Conservation (phyloP, 805 yeast genomes). For the Barnettozyma sucrosica region DNA sequence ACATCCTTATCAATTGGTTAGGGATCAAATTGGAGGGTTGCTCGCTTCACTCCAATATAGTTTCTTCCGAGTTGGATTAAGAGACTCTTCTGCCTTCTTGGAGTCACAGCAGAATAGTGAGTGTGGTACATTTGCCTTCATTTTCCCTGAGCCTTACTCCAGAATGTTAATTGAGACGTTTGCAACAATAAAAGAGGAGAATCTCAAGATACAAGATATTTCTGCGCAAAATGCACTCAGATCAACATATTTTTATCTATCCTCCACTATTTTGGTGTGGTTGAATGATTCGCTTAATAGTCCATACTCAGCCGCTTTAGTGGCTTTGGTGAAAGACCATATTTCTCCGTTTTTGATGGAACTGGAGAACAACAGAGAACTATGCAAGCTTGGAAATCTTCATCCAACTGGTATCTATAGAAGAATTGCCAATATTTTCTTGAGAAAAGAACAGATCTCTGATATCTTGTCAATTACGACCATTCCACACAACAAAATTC, state of each 20-base stretch:
- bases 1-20: slow-evolving; percentile 69
- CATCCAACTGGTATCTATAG: slow-evolving; percentile 45
- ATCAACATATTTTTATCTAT: slow-evolving; percentile 55
- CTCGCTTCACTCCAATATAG: slow-evolving; percentile 35
- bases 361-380: slow-evolving; percentile 67
- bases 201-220: slow-evolving; percentile 28
- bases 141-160: slow-evolving; percentile 29
- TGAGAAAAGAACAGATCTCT: slow-evolving; percentile 36
- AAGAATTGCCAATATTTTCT: slow-evolving; percentile 43
- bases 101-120: slow-evolving; percentile 30
- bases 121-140: slow-evolving; percentile 31
- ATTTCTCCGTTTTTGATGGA: slow-evolving; percentile 67
- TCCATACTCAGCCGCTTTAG: slow-evolving; percentile 46
- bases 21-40: slow-evolving; percentile 60
- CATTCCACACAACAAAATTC: slow-evolving; percentile 38
- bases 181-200: slow-evolving; percentile 35
- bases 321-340: slow-evolving; percentile 43
- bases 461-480: slow-evolving; percentile 38
- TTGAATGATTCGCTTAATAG: slow-evolving; percentile 48
- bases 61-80: slow-evolving; percentile 37
- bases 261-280: slow-evolving; percentile 63
- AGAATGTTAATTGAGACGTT: slow-evolving; percentile 39
- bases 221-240: slow-evolving; percentile 52
- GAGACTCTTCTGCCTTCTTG: slow-evolving; percentile 36
- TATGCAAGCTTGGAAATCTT: slow-evolving; percentile 63